Evolutionary conservation across 179 eudicot species (phyloP), one percentile per base, ranked within the genome.

Genomic region (Carnegiea gigantea): DNA sequence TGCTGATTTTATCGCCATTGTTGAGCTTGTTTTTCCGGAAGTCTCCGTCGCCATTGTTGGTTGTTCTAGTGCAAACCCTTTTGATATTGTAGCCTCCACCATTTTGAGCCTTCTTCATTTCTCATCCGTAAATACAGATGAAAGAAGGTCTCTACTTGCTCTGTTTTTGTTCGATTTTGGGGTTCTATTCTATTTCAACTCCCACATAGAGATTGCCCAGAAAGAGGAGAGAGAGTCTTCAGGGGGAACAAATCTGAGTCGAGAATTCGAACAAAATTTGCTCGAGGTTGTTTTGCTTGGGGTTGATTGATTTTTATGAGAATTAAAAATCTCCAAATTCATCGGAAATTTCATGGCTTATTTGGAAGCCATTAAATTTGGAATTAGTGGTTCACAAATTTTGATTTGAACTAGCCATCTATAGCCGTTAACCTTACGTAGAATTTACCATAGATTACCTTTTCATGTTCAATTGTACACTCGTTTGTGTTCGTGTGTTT

Each of bases 91-190:
- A 53, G 65, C 84, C 57, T 72, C 53, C 83, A 79, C 28, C 40
- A 21, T 79, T 87, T 59, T 85, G 84, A 80, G 64, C 82, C 78
- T 79, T 91, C 88, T 88, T 91, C 93, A 91, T 91, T 80, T 80
- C 86, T 84, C 88, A 86, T 83, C 84, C 83, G 75, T 83, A 82
- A 3, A 10, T 5, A 38, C n/a, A 59, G 43, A 59, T 28, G 33
- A 67, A 51, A 15, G 64, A 30, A 23, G 60, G 57, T 36, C 73
- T 70, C 73, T 70, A 10, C 71, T 65, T 70, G 73, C 43, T 70
- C 46, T 70, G 73, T 30, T 12, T 17, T 51, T 51, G 17, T 70
- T 36, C 21, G 5, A 62, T n/a, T 70, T 36, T 33, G 38, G 43
- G 43, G 44, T 40, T 36, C 5, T 14, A 24, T 67, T 36, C 44